A percentile compares a stretch with the other conserved stretches of the same genome.
These are phyloP conservation scores for Ophiostoma triangulosporum DNA, from an alignment of 2,329 filamentous ascomycete genomes.

Conservation along the genomic window DNA sequence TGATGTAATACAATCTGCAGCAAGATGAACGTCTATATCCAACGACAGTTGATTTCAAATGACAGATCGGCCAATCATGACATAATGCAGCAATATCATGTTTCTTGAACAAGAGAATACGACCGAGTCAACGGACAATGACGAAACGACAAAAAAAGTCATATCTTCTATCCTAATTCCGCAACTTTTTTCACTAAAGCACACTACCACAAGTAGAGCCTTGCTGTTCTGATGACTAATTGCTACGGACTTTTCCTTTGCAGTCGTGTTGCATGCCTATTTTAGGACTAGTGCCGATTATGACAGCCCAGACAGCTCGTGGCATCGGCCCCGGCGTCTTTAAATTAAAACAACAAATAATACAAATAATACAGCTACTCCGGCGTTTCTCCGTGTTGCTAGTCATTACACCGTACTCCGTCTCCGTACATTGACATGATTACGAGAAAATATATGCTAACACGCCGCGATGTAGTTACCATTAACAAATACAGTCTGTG, in stretches of 20 bases:
- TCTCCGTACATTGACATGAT: too few species aligned
- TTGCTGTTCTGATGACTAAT: background rate
- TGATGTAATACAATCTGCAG: background rate
- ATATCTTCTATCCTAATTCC: slow-evolving; percentile 5
- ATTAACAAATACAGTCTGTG: too few species aligned
- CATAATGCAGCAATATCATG: too few species aligned
- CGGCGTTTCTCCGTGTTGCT: too few species aligned
- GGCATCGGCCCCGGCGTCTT: background rate
- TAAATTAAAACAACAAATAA: background rate
- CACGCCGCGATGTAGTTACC: too few species aligned
- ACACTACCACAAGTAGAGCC: background rate
- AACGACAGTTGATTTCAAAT: too few species aligned
- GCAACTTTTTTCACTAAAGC: background rate
- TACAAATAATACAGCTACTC: background rate
- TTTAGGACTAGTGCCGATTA: background rate
- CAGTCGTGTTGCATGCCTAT: background rate
- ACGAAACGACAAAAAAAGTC: background rate
- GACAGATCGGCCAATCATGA: too few species aligned
- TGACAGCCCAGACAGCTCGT: background rate
- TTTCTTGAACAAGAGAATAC: too few species aligned
- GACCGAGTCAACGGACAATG: background rate
- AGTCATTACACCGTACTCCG: too few species aligned
- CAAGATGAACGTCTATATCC: too few species aligned
- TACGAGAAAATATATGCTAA: too few species aligned
- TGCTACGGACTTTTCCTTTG: background rate